These are phyloP conservation scores for Neofusicoccum cordaticola DNA, from an alignment of 2,329 filamentous ascomycete species.

Conservation along the genomic window DNA sequence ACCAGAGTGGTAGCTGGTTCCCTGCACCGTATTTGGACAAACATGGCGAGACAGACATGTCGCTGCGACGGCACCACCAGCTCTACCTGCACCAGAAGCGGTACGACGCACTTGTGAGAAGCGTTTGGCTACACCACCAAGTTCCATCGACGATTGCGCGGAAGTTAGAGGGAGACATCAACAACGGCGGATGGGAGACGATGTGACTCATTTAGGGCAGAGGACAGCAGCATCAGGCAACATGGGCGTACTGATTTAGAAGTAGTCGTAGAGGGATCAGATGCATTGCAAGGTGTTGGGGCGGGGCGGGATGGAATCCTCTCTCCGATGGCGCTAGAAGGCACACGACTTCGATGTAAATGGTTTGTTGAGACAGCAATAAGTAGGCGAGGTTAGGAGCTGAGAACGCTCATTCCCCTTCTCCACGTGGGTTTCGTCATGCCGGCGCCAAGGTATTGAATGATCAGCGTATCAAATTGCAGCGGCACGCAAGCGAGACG, in stretches of 20 bases:
- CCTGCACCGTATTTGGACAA: constrained; percentile 91
- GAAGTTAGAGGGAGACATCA: constrained; percentile 90
- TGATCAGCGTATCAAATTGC: not conserved
- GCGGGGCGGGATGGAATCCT: not conserved
- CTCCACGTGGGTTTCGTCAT: not conserved
- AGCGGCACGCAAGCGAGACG: not conserved
- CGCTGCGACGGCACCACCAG: constrained; percentile 78
- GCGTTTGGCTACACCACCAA: constrained; percentile 81
- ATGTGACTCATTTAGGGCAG: constrained; percentile 31
- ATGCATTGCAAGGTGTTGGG: constrained; percentile 9
- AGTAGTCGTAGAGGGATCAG: not conserved
- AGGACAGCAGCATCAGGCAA: not conserved
- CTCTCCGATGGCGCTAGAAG: not conserved
- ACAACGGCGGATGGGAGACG: constrained; percentile 95
- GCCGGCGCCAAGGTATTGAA: not conserved
- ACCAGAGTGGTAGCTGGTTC: constrained; percentile 76
- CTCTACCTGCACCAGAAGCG: constrained; percentile 90
- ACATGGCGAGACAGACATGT: constrained; percentile 93
- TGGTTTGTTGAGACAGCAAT: not conserved
- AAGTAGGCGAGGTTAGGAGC: not conserved
- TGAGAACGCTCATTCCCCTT: not conserved
- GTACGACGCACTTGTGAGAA: constrained; percentile 84
- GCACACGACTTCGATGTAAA: not conserved
- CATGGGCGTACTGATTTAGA: not conserved
- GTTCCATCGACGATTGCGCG: constrained; percentile 86